phyloP scores from a whole-genome alignment of 2,329 filamentous ascomycete genomes.

The Clonostachys rosea region DNA sequence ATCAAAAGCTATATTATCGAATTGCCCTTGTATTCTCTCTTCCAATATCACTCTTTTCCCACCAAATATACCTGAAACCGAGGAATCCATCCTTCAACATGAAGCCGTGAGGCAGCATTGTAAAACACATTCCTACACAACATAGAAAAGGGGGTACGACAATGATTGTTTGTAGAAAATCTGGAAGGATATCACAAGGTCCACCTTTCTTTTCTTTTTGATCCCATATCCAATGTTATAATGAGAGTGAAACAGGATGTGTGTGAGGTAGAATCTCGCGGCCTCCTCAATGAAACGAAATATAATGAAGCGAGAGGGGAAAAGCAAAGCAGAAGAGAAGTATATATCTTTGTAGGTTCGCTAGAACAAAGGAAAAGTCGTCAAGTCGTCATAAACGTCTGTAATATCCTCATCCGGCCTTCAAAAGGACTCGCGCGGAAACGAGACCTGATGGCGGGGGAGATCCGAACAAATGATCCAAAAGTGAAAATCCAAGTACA shows the following conservation, averaged over 20 bases:
- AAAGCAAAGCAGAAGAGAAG: conserved; percentile 7
- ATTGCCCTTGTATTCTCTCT: neutral
- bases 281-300: neutral
- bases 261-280: no score
- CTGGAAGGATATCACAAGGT: conserved; percentile 3
- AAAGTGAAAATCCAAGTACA: no score
- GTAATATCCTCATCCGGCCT: no score
- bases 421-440: no score
- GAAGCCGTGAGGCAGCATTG: conserved; percentile 44
- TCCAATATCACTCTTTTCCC: neutral
- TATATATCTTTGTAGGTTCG: conserved; percentile 6
- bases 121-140: conserved; percentile 11
- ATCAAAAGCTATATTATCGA: no score
- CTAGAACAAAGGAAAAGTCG: no score
- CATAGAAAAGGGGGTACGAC: conserved; percentile 1
- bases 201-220: neutral
- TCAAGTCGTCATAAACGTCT: no score
- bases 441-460: no score
- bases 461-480: no score
- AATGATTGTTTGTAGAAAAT: neutral
- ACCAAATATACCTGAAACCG: neutral
- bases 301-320: conserved; percentile 2
- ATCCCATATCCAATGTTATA: no score
- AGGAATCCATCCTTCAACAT: conserved; percentile 17
- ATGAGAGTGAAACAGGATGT: no score